A percentile compares a stretch with the other conserved stretches of the same genome.
These are phyloP conservation scores for Beauveria sp. DNA, from an alignment of 2,329 filamentous ascomycete genomes.

Conservation along the genomic window DNA sequence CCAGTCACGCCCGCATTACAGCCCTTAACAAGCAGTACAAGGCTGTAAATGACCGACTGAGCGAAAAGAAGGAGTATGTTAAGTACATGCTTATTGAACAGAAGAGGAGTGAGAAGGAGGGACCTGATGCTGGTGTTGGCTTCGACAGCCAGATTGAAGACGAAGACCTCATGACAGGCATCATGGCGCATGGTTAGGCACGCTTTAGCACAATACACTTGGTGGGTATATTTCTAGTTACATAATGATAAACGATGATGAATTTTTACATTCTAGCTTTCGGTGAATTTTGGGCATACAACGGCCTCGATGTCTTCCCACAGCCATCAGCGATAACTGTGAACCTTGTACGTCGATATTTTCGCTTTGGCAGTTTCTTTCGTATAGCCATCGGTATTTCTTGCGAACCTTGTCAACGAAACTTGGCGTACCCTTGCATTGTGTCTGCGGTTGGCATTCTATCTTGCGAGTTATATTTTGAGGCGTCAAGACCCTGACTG, in stretches of 20 bases:
- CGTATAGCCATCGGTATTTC: neutral
- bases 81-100: slow-evolving; percentile 39
- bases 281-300: neutral
- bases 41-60: slow-evolving; percentile 46
- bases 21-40: slow-evolving; percentile 40
- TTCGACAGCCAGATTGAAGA: slow-evolving; percentile 47
- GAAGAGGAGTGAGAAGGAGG: slow-evolving; percentile 38
- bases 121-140: slow-evolving; percentile 25
- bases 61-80: slow-evolving; percentile 49
- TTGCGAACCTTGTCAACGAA: neutral
- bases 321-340: no score
- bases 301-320: no score
- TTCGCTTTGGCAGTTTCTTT: neutral
- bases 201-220: neutral
- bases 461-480: no score
- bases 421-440: neutral
- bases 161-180: slow-evolving; percentile 53
- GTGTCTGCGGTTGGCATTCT: neutral
- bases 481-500: neutral
- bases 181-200: slow-evolving; percentile 18
- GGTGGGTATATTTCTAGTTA: neutral
- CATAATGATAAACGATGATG: slow-evolving; percentile 7
- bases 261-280: neutral
- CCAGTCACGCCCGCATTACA: slow-evolving; percentile 34
- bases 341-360: no score